Conservation (phyloP, 257 asterid species). For the Thymus quinquecostatus region DNA sequence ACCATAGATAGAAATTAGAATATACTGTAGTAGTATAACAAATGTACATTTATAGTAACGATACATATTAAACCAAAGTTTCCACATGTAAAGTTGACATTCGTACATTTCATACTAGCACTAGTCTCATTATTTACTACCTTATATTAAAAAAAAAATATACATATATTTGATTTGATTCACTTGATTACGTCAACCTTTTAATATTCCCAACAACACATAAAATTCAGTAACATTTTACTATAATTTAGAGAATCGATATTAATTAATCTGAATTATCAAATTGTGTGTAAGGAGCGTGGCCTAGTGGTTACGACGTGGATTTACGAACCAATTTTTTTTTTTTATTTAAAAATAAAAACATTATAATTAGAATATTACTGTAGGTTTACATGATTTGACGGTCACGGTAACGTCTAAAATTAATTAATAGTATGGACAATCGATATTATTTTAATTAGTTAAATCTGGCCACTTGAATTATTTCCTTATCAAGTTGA, state of each 20-base stretch:
- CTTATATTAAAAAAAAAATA: no score
- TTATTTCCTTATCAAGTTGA: not conserved
- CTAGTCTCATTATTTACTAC: no score
- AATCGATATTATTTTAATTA: no score
- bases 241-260: not conserved
- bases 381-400: not conserved
- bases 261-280: not conserved
- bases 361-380: not conserved
- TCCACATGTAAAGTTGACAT: no score
- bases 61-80: no score
- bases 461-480: not conserved
- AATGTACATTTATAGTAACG: no score
- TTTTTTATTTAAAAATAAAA: not conserved
- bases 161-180: not conserved
- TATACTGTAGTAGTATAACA: no score
- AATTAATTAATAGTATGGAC: not conserved
- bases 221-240: not conserved
- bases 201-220: not conserved
- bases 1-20: no score
- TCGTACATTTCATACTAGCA: no score
- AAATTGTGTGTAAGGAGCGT: not conserved
- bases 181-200: not conserved
- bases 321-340: not conserved
- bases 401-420: not conserved
- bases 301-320: not conserved